Percentiles rank a stretch among this genome's conserved stretches.
phyloP scores from a whole-genome alignment of 2,329 filamentous ascomycete species.

The Nothopassalora personata region DNA sequence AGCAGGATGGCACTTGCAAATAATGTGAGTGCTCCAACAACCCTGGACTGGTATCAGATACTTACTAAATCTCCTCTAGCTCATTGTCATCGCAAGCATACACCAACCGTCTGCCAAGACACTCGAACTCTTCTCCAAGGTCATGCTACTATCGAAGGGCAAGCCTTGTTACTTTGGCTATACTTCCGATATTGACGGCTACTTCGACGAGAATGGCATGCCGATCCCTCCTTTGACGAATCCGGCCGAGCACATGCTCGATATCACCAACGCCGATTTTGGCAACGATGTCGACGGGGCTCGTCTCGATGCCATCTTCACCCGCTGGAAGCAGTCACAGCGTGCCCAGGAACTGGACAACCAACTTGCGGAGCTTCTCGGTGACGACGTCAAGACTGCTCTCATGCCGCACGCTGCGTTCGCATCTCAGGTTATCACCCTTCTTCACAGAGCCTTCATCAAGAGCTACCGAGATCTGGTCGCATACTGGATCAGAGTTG shows the following conservation, averaged over 20 bases:
- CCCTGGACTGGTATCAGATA: neutral
- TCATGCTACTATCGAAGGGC: conserved; percentile 65
- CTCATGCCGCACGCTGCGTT: conserved; percentile 6
- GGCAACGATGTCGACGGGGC: conserved; percentile 37
- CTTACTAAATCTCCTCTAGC: conserved; percentile 35
- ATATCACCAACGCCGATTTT: conserved; percentile 72
- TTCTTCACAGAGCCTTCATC: conserved; percentile 72
- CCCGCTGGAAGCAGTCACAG: conserved; percentile 48
- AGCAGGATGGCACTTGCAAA: conserved; percentile 57
- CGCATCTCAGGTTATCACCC: conserved; percentile 39
- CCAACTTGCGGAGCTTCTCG: conserved; percentile 12
- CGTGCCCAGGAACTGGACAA: conserved; percentile 8
- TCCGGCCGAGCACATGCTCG: conserved; percentile 70
- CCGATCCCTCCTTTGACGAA: conserved; percentile 63
- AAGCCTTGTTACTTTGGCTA: conserved; percentile 66
- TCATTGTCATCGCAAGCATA: conserved; percentile 72
- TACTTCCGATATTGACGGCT: conserved; percentile 47
- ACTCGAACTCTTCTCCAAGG: conserved; percentile 70
- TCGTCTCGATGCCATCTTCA: conserved; percentile 47
- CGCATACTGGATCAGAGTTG: conserved; percentile 71
- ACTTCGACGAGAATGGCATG: conserved; percentile 57
- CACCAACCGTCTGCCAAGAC: conserved; percentile 76
- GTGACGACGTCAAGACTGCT: conserved; percentile 4
- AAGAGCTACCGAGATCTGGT: conserved; percentile 77
- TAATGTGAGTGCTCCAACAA: conserved; percentile 45